Evolutionary conservation across 805 yeast species (phyloP).

Genomic region (Metschnikowia lachancei): DNA sequence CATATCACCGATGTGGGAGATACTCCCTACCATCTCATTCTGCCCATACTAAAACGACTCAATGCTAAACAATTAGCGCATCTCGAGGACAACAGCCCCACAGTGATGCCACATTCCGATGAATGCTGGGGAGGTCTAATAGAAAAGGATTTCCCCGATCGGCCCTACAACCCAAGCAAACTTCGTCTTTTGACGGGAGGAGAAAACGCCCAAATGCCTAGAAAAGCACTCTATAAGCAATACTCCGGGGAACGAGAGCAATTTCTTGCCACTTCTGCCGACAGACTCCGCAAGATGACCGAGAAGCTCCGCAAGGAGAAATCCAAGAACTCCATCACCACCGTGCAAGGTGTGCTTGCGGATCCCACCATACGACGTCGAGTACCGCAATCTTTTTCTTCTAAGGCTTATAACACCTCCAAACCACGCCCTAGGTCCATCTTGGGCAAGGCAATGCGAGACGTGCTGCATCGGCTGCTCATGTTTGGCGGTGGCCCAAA

Average conservation of each 20-base stretch:
- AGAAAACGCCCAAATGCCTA: slow-evolving; percentile 25
- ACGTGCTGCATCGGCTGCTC: slow-evolving; percentile 33
- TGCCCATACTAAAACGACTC: slow-evolving; percentile 46
- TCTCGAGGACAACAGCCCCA: slow-evolving; percentile 45
- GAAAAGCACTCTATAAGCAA: slow-evolving; percentile 37
- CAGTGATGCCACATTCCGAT: slow-evolving; percentile 41
- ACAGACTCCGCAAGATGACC: slow-evolving; percentile 43
- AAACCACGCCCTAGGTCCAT: slow-evolving; percentile 24
- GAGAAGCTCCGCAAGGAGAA: slow-evolving; percentile 39
- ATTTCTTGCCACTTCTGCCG: slow-evolving; percentile 45
- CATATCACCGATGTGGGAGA: slow-evolving; percentile 20
- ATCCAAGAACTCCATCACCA: slow-evolving; percentile 39
- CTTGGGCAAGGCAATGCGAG: slow-evolving; percentile 34
- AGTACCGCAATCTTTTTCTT: background rate
- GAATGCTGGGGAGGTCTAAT: slow-evolving; percentile 46
- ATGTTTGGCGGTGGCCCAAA: slow-evolving; percentile 26
- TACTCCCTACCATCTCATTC: slow-evolving; percentile 45
- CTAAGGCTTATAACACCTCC: background rate
- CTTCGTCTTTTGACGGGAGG: slow-evolving; percentile 5
- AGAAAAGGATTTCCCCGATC: slow-evolving; percentile 46
- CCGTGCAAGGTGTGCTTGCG: slow-evolving; percentile 15
- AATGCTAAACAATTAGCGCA: slow-evolving; percentile 38
- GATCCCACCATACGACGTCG: slow-evolving; percentile 20
- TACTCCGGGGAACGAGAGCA: slow-evolving; percentile 42
- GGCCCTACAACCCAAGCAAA: slow-evolving; percentile 30